A percentile compares a stretch with the other conserved stretches of the same genome.
These are phyloP conservation scores for Drechslerella dactyloides DNA, from an alignment of 2,329 filamentous ascomycete species.

Conservation along the genomic window DNA sequence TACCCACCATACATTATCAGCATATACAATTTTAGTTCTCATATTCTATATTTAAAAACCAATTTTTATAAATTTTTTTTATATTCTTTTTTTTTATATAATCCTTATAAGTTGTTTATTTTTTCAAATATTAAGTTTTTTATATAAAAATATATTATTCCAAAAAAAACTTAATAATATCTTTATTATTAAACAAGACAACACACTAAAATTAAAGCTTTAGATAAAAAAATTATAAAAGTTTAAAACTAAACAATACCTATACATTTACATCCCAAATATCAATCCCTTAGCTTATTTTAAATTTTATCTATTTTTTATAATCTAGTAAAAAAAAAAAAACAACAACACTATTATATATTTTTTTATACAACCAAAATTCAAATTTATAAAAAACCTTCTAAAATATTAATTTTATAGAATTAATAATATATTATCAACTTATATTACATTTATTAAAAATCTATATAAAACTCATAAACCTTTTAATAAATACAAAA, in stretches of 20 bases:
- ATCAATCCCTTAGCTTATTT: conserved; percentile 22
- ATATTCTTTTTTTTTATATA: not conserved
- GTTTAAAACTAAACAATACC: conserved; percentile 26
- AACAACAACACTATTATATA: not conserved
- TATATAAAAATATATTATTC: conserved; percentile 5
- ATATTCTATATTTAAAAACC: conserved; percentile 5
- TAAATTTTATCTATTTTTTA: conserved; percentile 36
- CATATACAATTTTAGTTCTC: not conserved
- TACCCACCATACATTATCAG: not conserved
- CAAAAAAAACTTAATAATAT: not conserved
- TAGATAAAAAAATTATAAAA: conserved; percentile 20
- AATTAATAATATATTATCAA: not conserved
- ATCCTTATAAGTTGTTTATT: not conserved
- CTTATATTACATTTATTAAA: not conserved
- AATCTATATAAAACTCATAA: not conserved
- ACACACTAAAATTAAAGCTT: not conserved
- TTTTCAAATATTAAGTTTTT: not conserved
- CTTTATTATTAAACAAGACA: conserved; percentile 1
- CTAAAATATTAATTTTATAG: not conserved
- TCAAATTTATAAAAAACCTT: not conserved
- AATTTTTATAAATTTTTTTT: not conserved
- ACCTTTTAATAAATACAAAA: not conserved
- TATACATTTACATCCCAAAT: conserved; percentile 41
- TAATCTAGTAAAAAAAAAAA: conserved; percentile 28
- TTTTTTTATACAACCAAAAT: not conserved